Base-by-base conservation (phyloP, 2,329 filamentous ascomycete species). In the Xylaria arbuscula region DNA sequence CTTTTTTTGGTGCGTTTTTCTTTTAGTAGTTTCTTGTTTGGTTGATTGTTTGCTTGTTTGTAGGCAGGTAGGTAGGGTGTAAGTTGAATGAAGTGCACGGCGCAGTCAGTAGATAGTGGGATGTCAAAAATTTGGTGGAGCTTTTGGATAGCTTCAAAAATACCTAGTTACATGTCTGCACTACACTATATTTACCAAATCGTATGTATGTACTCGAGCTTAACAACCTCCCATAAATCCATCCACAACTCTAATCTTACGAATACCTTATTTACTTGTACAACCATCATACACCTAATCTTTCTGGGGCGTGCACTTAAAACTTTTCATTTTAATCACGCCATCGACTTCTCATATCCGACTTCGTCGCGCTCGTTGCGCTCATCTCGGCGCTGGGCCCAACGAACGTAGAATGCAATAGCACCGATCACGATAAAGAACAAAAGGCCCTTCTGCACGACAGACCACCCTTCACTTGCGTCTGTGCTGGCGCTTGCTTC, bases 361-460 rank as follows among this genome's bases (percentile, higher is more conserved):
- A 79, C 66, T 17, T 77, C 75, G 48, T 78, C 78, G 28, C 68
- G 73, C 8, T 73, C 72, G 47, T 78, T 77, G 32, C 69, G 73
- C 8, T 73, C 72, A 55, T 70, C 72, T 71, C 75, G 80, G 72
- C 75, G 79, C 70, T 75, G 80, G 24, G 78, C 80, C 67, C 83
- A 70, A 68, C 83, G 82, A 62, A 87, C 59, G 76, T 83, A 86
- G 54, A 81, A 72, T 32, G 76, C 82, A 58, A 88, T 75, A 59
- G 80, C 83, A 32, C 78, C 81, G 47, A 86, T 70, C 65, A 89
- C 81, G 58, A 86, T 79, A 51, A 78, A 80, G 72, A 88, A 84
- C 59, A 88, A 76, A 56, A 85, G 75, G n/a, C 80, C 81, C 80
- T 87, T 88, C 73, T 85, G 82, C 68, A 85, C 40, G 70, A 84